Percentiles rank a stretch among this genome's conserved stretches.
Evolutionary conservation across 805 yeast genomes (phyloP).

Genomic region (Barnettozyma vustinii): DNA sequence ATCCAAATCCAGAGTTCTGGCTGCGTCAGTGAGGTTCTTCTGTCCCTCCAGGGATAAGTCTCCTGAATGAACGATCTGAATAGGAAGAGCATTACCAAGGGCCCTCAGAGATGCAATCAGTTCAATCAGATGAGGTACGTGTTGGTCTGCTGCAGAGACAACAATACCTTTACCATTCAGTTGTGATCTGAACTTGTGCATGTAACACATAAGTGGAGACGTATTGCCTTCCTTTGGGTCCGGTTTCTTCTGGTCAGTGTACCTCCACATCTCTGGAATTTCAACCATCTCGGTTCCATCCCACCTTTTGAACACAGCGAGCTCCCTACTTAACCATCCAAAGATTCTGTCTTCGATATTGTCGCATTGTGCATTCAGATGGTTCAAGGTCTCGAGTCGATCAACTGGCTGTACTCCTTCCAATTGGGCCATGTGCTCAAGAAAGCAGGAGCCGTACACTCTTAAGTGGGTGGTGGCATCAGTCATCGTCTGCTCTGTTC

Average conservation of each 20-base stretch:
- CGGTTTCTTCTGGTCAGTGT: background rate
- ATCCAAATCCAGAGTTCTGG: background rate
- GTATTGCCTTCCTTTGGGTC: slow-evolving; percentile 1
- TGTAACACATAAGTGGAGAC: slow-evolving; percentile 18
- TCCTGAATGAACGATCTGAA: slow-evolving; percentile 34
- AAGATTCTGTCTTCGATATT: slow-evolving; percentile 33
- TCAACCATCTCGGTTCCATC: slow-evolving; percentile 24
- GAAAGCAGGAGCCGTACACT: slow-evolving; percentile 25
- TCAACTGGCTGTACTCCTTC: background rate
- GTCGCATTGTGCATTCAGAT: slow-evolving; percentile 21
- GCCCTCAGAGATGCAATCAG: slow-evolving; percentile 36
- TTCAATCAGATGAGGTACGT: slow-evolving; percentile 24
- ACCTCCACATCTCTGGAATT: slow-evolving; percentile 15
- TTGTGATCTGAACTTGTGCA: slow-evolving; percentile 22
- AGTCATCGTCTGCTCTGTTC: slow-evolving; percentile 21
- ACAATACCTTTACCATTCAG: slow-evolving; percentile 32
- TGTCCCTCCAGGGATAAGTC: slow-evolving; percentile 29
- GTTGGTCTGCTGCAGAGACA: slow-evolving; percentile 26
- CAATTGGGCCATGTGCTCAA: slow-evolving; percentile 14
- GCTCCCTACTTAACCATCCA: slow-evolving; percentile 33
- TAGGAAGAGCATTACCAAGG: slow-evolving; percentile 32
- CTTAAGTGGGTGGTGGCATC: slow-evolving; percentile 25
- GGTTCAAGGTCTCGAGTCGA: background rate
- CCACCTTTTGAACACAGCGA: slow-evolving; percentile 36
- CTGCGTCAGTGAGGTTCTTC: slow-evolving; percentile 29